A percentile compares a stretch with the other conserved stretches of the same genome.
Evolutionary conservation across 2,329 filamentous ascomycete species (phyloP).

Genomic region (Ophiocordyceps sinensis): DNA sequence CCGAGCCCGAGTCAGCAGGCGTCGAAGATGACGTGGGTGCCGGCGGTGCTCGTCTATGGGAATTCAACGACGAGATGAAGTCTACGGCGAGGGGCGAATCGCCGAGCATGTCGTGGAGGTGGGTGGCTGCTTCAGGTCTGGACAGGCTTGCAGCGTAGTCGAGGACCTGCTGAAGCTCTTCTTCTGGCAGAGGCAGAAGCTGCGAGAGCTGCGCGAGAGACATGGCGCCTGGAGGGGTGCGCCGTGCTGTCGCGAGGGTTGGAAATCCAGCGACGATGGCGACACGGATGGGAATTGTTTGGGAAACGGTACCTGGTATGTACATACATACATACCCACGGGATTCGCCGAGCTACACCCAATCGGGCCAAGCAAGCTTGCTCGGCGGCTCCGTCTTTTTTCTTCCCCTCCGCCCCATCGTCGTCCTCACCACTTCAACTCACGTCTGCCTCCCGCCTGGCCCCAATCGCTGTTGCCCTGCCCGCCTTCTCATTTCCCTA

Average conservation of each 20-base stretch:
- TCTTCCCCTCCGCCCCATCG: constrained; percentile 7
- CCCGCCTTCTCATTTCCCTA: constrained; percentile 7
- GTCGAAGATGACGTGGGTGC: constrained; percentile 3
- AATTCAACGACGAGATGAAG: constrained; percentile 72
- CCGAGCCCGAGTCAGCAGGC: constrained; percentile 1
- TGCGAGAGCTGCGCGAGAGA: constrained; percentile 55
- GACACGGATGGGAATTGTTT: background rate
- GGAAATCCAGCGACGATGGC: background rate
- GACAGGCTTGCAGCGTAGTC: constrained; percentile 67
- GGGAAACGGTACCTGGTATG: too few species aligned
- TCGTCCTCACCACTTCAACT: constrained; percentile 7
- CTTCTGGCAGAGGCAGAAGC: constrained; percentile 72
- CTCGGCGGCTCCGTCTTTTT: constrained; percentile 4
- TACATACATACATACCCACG: too few species aligned
- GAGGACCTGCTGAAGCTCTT: constrained; percentile 71
- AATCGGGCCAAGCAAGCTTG: constrained; percentile 2
- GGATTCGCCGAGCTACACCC: constrained; percentile 10
- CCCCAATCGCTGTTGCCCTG: constrained; percentile 2
- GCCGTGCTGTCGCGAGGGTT: background rate
- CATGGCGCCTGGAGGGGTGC: constrained; percentile 21
- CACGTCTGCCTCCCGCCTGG: constrained; percentile 1
- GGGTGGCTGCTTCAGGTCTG: constrained; percentile 62
- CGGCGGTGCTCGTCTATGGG: constrained; percentile 33
- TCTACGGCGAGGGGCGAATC: constrained; percentile 65
- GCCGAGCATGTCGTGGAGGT: constrained; percentile 78